These are phyloP conservation scores for Rhizopus delemar DNA, from an alignment of 371 early-diverging fungal genomes.

Conservation along the genomic window DNA sequence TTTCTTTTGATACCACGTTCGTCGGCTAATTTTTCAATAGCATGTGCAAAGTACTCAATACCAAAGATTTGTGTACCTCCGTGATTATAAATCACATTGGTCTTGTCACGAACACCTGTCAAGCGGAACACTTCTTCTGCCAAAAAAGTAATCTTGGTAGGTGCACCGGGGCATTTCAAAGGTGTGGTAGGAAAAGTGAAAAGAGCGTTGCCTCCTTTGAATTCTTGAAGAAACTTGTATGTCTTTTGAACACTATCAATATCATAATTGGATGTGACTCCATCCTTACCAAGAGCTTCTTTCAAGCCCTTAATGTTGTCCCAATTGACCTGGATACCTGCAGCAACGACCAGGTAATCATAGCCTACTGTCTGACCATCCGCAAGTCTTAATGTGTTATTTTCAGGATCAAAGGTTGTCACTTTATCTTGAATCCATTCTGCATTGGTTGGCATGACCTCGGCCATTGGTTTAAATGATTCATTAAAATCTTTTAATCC, in stretches of 20 bases:
- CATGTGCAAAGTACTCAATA: slow-evolving; percentile 82
- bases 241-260: slow-evolving; percentile 78
- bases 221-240: slow-evolving; percentile 68
- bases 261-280: slow-evolving; percentile 84
- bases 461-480: slow-evolving; percentile 66
- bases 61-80: slow-evolving; percentile 85
- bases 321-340: slow-evolving; percentile 83
- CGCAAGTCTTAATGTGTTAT: slow-evolving; percentile 67
- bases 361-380: slow-evolving; percentile 73
- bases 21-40: slow-evolving; percentile 67
- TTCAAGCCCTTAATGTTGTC: slow-evolving; percentile 76
- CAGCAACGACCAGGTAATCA: slow-evolving; percentile 86
- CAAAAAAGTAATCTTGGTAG: slow-evolving; percentile 88
- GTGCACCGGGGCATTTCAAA: slow-evolving; percentile 91
- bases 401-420: slow-evolving; percentile 66
- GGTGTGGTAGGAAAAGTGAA: slow-evolving; percentile 91
- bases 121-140: slow-evolving; percentile 83
- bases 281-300: slow-evolving; percentile 77
- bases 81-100: slow-evolving; percentile 74
- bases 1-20: slow-evolving; percentile 72
- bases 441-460: slow-evolving; percentile 70
- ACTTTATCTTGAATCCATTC: slow-evolving; percentile 80
- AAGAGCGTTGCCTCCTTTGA: slow-evolving; percentile 83
- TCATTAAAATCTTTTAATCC: slow-evolving; percentile 80
- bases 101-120: slow-evolving; percentile 67